These are phyloP conservation scores for Suhomyces sp. DNA, from an alignment of 805 yeast genomes.

Conservation along the genomic window DNA sequence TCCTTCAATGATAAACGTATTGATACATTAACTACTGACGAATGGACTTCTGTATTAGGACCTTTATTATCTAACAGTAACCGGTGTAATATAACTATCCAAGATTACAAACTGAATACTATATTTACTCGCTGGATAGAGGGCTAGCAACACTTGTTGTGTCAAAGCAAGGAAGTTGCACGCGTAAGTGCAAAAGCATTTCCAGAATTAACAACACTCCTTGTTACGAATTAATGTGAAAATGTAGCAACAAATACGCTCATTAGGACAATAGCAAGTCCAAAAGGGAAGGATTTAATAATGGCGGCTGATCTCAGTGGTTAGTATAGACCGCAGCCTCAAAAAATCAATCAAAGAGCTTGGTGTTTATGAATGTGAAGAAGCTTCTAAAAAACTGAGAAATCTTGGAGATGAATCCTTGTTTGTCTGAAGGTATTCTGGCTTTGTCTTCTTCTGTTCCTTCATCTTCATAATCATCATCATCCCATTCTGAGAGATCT, in stretches of 20 bases:
- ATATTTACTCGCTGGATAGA: constrained; percentile 7
- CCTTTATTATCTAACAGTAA: constrained; percentile 13
- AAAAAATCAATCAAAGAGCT: background rate
- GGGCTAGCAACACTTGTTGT: background rate
- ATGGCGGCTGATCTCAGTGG: background rate
- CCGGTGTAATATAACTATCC: constrained; percentile 13
- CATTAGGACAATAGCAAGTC: background rate
- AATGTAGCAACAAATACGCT: background rate
- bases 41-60: constrained; percentile 17
- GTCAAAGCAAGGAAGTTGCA: background rate
- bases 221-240: background rate
- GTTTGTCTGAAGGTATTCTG: background rate
- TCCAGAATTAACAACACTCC: background rate
- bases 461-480: background rate
- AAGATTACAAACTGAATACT: constrained; percentile 12
- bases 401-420: background rate
- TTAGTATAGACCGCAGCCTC: background rate
- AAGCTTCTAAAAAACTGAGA: background rate
- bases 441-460: background rate
- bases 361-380: background rate
- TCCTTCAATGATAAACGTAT: constrained; percentile 3
- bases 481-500: background rate
- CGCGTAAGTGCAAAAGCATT: background rate
- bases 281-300: background rate
- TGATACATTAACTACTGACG: constrained; percentile 11